Evolutionary conservation across 108 stramenopile genomes (phyloP), one percentile per base, ranked within the genome.

Genomic region (Pseudonitzschia multistriata): DNA sequence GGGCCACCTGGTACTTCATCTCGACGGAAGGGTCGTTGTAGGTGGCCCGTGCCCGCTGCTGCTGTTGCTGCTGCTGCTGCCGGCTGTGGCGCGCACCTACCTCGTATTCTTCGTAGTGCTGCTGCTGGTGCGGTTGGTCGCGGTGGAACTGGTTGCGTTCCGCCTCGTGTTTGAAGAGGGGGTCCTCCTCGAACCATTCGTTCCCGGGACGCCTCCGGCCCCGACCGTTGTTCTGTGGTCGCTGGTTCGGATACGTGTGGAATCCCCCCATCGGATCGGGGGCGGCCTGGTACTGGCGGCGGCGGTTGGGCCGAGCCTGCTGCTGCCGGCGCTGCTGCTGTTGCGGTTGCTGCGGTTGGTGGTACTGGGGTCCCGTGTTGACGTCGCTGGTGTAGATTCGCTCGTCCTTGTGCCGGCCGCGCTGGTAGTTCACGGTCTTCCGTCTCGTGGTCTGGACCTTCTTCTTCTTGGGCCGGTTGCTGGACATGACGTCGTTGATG

Each of bases 1-100:
- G 68, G 78, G 87, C 89, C 54, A 62, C 29, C 2, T 77, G 35
- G 15, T 88, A 66, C 63, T 64, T 64, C 63, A 64, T 64, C 27
- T 45, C 21, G 2, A 42, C 17, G 6, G 37, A 39, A 8, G 63
- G 63, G 40, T 64, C 63, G 13, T 45, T 15, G 28, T 64, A 64
- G 4, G 5, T 24, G 8, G 33, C 34, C 14, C 13, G 22, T 14
- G 8, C 29, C 27, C 29, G 54, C 24, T 62, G 29, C 59, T 30
- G 29, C 22, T 60, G 61, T 19, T 39, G 21, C 3, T 35, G 15
- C 5, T 62, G 35, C 6, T 21, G 39, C 3, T 15, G 40, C 3
- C 15, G 40, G 29, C n/a, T 10, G 10, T n/a, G 59, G 17, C 39
- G 21, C n/a, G 35, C 42, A 27, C 63, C 63, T 2, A 59, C 57